Conservation (phyloP, 1,284 basidiomycete species). For the Ceratobasidium sp. region DNA sequence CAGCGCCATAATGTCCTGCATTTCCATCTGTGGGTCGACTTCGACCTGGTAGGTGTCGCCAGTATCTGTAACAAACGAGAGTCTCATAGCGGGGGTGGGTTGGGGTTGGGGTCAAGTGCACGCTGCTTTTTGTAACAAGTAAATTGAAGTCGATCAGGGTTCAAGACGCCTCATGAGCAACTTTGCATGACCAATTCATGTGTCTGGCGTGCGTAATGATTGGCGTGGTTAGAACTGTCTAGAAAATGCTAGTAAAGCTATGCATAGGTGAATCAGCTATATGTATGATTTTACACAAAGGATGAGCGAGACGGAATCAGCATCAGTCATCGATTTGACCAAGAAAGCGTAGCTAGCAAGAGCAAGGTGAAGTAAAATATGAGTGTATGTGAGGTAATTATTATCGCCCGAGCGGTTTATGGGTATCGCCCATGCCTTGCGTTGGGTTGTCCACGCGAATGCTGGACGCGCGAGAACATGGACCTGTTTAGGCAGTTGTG, state of each 20-base stretch:
- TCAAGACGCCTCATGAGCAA: slow-evolving; percentile 7
- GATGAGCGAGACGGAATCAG: neutral
- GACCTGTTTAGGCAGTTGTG: slow-evolving; percentile 54
- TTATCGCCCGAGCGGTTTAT: neutral
- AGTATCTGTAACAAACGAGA: slow-evolving; percentile 84
- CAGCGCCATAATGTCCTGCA: slow-evolving; percentile 88
- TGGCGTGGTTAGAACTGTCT: neutral
- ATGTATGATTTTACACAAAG: neutral
- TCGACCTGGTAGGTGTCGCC: slow-evolving; percentile 81
- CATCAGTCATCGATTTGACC: too few relatives aligned
- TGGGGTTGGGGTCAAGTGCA: slow-evolving; percentile 6
- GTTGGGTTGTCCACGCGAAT: slow-evolving; percentile 51
- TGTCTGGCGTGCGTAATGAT: neutral
- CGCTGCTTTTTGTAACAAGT: slow-evolving; percentile 24
- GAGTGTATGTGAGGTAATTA: too few relatives aligned
- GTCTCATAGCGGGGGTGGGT: slow-evolving; percentile 64
- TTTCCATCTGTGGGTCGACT: slow-evolving; percentile 86
- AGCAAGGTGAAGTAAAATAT: too few relatives aligned
- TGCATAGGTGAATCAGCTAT: too few relatives aligned
- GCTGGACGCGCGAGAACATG: slow-evolving; percentile 58
- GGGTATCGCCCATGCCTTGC: slow-evolving; percentile 17
- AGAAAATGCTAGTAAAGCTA: neutral
- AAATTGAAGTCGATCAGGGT: slow-evolving; percentile 34
- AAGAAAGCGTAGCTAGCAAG: too few relatives aligned
- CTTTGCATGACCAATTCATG: neutral